phyloP scores from a whole-genome alignment of 2,329 filamentous ascomycete species.

The Penicillium sp. region DNA sequence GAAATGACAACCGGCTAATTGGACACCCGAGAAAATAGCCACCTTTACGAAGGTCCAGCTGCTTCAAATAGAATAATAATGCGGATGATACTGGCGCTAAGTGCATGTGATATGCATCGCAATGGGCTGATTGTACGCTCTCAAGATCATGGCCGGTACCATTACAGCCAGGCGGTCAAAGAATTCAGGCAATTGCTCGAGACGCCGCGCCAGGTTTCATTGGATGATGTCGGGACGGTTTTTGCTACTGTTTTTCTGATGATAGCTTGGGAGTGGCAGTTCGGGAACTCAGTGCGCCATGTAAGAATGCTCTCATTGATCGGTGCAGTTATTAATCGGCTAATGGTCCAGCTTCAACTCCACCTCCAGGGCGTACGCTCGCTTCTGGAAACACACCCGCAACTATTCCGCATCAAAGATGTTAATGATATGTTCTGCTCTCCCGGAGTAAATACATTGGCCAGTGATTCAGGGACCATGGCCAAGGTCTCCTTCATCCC shows the following conservation, averaged over 20 bases:
- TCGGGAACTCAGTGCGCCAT: slow-evolving; percentile 33
- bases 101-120: slow-evolving; percentile 37
- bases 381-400: slow-evolving; percentile 33
- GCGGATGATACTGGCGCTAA: slow-evolving; percentile 39
- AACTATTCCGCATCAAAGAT: slow-evolving; percentile 29
- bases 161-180: slow-evolving; percentile 36
- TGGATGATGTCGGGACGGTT: slow-evolving; percentile 31
- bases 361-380: slow-evolving; percentile 38
- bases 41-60: slow-evolving; percentile 36
- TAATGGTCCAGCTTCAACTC: slow-evolving; percentile 24
- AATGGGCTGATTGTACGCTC: slow-evolving; percentile 26
- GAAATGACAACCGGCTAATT: neutral
- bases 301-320: neutral
- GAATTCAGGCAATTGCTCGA: slow-evolving; percentile 36
- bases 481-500: slow-evolving; percentile 33
- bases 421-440: slow-evolving; percentile 27
- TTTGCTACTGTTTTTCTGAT: slow-evolving; percentile 38
- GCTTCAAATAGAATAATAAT: slow-evolving; percentile 36
- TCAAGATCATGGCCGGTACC: slow-evolving; percentile 31
- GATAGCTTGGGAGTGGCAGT: slow-evolving; percentile 37
- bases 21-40: neutral
- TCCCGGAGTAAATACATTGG: slow-evolving; percentile 11
- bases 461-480: slow-evolving; percentile 6
- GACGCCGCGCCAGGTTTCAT: slow-evolving; percentile 25
- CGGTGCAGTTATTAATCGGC: neutral